Conservation (phyloP, 176 grass and related monocot genomes). For the Triticum dicoccoides region DNA sequence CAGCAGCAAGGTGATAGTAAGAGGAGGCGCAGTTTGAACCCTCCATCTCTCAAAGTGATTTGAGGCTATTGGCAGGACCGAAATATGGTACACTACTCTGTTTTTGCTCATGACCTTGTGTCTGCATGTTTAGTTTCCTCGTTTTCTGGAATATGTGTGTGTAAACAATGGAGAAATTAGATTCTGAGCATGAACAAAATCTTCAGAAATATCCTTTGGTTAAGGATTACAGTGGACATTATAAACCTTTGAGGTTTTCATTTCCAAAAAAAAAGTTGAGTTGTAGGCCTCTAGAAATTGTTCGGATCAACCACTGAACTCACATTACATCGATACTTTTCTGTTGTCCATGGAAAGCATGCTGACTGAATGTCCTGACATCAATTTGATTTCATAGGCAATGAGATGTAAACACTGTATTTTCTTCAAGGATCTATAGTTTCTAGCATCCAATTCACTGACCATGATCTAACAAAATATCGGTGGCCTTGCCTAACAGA, state of each 20-base stretch:
- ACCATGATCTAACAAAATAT: not conserved
- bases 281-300: not conserved
- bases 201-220: not conserved
- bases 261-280: not conserved
- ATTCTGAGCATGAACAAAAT: not conserved
- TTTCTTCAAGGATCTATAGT: not conserved
- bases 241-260: not conserved
- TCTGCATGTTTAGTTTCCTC: not conserved
- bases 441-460: not conserved
- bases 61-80: not conserved
- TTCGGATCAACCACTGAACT: not conserved
- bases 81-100: slow-evolving; percentile 36
- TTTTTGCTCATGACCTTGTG: not conserved
- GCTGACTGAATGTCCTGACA: not conserved
- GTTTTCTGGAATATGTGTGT: not conserved
- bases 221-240: not conserved
- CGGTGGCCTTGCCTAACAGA: slow-evolving; percentile 29
- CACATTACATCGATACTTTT: not conserved
- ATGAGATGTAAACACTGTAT: not conserved
- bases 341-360: not conserved
- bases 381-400: not conserved
- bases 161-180: not conserved
- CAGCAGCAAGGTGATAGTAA: not conserved
- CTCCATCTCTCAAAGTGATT: not conserved
- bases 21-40: not conserved